Evolutionary conservation across 805 yeast genomes (phyloP).

Genomic region (Kodamaea jinghongensis): DNA sequence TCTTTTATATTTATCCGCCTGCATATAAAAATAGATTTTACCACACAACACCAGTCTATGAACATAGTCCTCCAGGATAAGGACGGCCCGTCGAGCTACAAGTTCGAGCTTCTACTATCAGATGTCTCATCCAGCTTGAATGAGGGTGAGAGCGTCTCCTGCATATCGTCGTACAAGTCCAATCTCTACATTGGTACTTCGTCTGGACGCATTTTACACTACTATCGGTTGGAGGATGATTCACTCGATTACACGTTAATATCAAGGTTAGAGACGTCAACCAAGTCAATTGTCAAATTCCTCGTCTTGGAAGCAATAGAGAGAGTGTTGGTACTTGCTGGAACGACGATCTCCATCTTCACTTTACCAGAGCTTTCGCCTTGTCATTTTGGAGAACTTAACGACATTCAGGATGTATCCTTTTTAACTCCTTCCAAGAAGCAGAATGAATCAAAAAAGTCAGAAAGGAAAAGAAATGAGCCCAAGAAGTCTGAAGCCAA

Average conservation of each 20-base stretch:
- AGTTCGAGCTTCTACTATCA: conserved; percentile 9
- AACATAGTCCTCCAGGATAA: conserved; percentile 5
- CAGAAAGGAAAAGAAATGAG: conserved; percentile 2
- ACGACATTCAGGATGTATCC: conserved; percentile 35
- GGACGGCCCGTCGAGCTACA: conserved; percentile 4
- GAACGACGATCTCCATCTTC: conserved; percentile 24
- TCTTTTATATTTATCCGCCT: no score
- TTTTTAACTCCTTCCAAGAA: conserved; percentile 9
- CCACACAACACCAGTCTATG: conserved; percentile 2
- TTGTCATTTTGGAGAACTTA: conserved; percentile 33
- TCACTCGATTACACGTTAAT: conserved; percentile 29
- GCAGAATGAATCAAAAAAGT: conserved; percentile 1
- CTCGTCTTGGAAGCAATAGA: conserved; percentile 24
- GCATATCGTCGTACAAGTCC: conserved; percentile 22
- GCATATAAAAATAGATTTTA: neutral
- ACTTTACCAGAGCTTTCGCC: conserved; percentile 40
- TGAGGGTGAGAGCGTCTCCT: conserved; percentile 13
- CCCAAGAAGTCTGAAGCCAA: neutral
- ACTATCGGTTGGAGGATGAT: conserved; percentile 39
- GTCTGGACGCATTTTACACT: conserved; percentile 36
- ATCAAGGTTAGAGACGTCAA: conserved; percentile 18
- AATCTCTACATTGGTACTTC: conserved; percentile 39
- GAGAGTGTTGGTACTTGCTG: conserved; percentile 26
- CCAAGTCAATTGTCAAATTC: conserved; percentile 21
- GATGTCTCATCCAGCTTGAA: conserved; percentile 6